Percentiles rank a stretch among this genome's conserved stretches.
Evolutionary conservation across 768 basidiomycete species (phyloP).

Genomic region (Coprinopsis sp.): DNA sequence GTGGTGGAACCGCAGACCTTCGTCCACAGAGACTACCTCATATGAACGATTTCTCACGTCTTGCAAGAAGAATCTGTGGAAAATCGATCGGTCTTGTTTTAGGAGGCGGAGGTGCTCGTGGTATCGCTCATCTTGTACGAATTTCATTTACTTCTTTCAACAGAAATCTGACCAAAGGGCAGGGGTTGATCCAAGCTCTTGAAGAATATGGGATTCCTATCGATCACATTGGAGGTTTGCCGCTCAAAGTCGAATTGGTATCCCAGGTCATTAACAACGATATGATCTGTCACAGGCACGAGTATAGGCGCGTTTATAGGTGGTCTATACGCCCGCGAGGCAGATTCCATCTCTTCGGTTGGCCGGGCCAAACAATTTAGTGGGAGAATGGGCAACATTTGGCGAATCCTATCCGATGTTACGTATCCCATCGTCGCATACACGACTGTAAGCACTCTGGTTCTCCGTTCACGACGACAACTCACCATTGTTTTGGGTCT

Average conservation of each 20-base stretch:
- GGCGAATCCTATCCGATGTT: slow-evolving; percentile 90
- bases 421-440: slow-evolving; percentile 91
- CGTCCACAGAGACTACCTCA: slow-evolving; percentile 77
- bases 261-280: slow-evolving; percentile 1
- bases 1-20: slow-evolving; percentile 53
- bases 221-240: slow-evolving; percentile 80
- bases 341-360: slow-evolving; percentile 79
- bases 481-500: slow-evolving; percentile 1
- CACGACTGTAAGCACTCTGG: slow-evolving; percentile 56
- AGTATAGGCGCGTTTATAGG: slow-evolving; percentile 93
- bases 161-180: slow-evolving; percentile 10
- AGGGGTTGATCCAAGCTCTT: slow-evolving; percentile 91
- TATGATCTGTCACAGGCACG: slow-evolving; percentile 45
- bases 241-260: slow-evolving; percentile 2
- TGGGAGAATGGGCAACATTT: slow-evolving; percentile 87
- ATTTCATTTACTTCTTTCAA: neutral
- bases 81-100: slow-evolving; percentile 91
- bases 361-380: slow-evolving; percentile 91
- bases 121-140: slow-evolving; percentile 40
- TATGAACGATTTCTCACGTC: slow-evolving; percentile 85
- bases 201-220: slow-evolving; percentile 92
- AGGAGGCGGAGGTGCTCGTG: slow-evolving; percentile 96
- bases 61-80: slow-evolving; percentile 89
- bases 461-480: neutral
- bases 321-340: slow-evolving; percentile 92